phyloP scores from a whole-genome alignment of 2,329 filamentous ascomycete genomes.

The Hypoxylon sp. region DNA sequence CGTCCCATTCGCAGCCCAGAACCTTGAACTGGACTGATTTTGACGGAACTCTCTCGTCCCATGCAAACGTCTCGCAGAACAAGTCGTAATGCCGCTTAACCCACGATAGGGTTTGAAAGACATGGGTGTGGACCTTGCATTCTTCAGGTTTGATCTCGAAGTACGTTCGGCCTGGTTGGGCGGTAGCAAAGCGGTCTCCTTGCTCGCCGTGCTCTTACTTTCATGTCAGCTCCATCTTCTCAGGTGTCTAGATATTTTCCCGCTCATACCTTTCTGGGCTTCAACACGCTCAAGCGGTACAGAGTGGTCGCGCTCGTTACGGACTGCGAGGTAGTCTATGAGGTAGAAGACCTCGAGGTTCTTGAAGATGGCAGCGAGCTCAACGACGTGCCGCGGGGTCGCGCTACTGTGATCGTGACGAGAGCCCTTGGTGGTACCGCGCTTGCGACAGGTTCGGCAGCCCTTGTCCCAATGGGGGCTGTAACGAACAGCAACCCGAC shows the following conservation, averaged over 20 bases:
- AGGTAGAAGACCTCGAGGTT: constrained; percentile 55
- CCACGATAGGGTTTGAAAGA: constrained; percentile 51
- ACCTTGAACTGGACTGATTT: constrained; percentile 53
- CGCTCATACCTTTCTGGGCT: constrained; percentile 29
- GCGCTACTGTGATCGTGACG: constrained; percentile 37
- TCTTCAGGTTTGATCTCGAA: constrained; percentile 46
- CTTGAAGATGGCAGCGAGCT: constrained; percentile 53
- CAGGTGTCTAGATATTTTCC: background rate
- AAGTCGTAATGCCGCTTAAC: constrained; percentile 49
- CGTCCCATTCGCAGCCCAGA: constrained; percentile 54
- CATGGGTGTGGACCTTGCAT: constrained; percentile 49
- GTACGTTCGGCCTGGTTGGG: constrained; percentile 40
- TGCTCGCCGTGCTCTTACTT: constrained; percentile 16
- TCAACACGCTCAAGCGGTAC: constrained; percentile 9
- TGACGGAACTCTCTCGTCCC: constrained; percentile 46
- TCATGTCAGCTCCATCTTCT: constrained; percentile 11
- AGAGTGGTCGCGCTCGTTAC: constrained; percentile 37
- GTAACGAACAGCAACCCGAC: constrained; percentile 53
- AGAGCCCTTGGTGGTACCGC: constrained; percentile 45
- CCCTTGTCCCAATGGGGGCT: constrained; percentile 52
- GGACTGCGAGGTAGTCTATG: constrained; percentile 53
- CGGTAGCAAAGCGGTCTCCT: constrained; percentile 42
- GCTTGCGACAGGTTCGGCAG: constrained; percentile 44
- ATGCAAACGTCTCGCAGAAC: constrained; percentile 48
- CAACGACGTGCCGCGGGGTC: constrained; percentile 53